Conservation (phyloP, 169 alveolate species). For the Plasmodium berghei region DNA sequence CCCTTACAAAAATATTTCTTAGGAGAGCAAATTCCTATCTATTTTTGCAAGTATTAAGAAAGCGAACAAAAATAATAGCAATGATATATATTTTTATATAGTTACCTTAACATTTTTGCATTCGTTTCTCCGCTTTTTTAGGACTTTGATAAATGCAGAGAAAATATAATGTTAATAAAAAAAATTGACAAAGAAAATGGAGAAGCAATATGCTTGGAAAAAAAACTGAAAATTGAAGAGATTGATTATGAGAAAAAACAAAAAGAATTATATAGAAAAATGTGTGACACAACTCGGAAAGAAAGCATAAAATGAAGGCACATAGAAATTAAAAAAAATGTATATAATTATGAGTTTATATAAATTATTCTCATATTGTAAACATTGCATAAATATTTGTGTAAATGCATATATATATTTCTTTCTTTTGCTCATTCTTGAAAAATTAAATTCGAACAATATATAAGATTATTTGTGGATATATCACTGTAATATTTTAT, state of each 20-base stretch:
- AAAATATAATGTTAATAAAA: slow-evolving; percentile 13
- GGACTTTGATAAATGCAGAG: slow-evolving; percentile 58
- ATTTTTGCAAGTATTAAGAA: slow-evolving; percentile 22
- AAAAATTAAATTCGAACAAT: too few species aligned
- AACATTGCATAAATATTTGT: too few species aligned
- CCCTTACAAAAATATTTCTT: slow-evolving; percentile 42
- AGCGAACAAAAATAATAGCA: neutral
- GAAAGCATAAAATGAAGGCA: neutral
- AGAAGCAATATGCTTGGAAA: slow-evolving; percentile 20
- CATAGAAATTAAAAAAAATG: neutral
- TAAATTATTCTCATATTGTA: neutral
- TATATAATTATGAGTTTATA: neutral
- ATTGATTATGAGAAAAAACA: slow-evolving; percentile 23
- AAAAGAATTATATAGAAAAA: slow-evolving; percentile 50
- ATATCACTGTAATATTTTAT: too few species aligned
- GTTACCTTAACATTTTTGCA: neutral
- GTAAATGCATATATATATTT: too few species aligned
- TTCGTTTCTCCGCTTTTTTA: neutral
- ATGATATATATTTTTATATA: neutral
- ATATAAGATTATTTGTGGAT: too few species aligned
- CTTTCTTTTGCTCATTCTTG: too few species aligned
- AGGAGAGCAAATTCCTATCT: slow-evolving; percentile 50
- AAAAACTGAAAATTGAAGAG: slow-evolving; percentile 26
- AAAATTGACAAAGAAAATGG: slow-evolving; percentile 25
- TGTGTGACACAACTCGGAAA: slow-evolving; percentile 17